phyloP scores from a whole-genome alignment of 148 eudicot species.

The Limonium bicolor region DNA sequence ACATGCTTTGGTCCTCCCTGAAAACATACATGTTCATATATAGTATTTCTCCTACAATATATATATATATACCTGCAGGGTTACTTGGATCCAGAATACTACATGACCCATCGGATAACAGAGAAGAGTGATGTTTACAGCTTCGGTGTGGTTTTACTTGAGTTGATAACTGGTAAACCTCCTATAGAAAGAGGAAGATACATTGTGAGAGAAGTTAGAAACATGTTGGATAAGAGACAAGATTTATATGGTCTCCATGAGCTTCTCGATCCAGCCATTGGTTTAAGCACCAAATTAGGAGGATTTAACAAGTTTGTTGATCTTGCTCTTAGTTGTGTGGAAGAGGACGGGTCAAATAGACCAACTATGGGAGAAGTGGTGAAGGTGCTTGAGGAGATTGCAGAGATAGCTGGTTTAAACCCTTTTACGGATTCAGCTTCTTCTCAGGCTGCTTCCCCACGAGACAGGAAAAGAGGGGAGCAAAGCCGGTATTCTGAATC shows the following conservation, averaged over 20 bases:
- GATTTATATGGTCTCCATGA: constrained; percentile 31
- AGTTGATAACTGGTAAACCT: constrained; percentile 42
- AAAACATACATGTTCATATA: no score
- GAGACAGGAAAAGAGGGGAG: no score
- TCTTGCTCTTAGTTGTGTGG: constrained; percentile 47
- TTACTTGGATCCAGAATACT: constrained; percentile 78
- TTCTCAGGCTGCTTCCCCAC: no score
- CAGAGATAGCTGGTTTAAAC: constrained; percentile 52
- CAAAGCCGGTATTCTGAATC: no score
- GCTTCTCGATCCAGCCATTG: constrained; percentile 30
- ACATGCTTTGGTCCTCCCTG: no score
- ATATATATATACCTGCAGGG: no score
- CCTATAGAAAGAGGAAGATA: constrained; percentile 56
- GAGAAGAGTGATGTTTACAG: constrained; percentile 82
- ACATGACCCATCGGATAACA: constrained; percentile 52
- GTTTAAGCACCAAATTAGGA: constrained; percentile 14
- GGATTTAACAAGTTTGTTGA: constrained; percentile 45
- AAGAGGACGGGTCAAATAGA: constrained; percentile 30
- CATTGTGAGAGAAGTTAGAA: constrained; percentile 47
- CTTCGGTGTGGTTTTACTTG: constrained; percentile 60
- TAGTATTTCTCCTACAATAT: no score
- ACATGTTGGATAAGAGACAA: constrained; percentile 26
- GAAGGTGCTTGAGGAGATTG: constrained; percentile 51
- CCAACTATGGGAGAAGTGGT: constrained; percentile 67
- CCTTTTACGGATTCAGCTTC: no score